phyloP scores from a whole-genome alignment of 75 land plant species.

The Azolla pinnata region DNA sequence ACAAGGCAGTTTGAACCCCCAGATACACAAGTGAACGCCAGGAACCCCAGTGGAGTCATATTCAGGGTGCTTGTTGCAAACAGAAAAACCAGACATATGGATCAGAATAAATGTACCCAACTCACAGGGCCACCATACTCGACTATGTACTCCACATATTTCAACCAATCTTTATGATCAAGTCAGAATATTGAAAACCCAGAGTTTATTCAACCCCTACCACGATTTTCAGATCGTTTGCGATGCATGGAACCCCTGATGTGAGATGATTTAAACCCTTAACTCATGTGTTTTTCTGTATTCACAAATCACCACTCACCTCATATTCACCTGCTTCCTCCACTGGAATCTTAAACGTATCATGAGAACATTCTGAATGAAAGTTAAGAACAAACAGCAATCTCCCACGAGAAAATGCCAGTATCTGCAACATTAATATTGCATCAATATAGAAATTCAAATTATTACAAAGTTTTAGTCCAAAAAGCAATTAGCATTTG shows the following conservation, averaged over 20 bases:
- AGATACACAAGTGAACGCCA: no score
- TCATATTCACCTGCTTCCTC: conserved; percentile 95
- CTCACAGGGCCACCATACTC: not conserved
- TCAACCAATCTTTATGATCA: not conserved
- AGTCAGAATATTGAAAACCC: not conserved
- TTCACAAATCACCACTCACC: conserved; percentile 28
- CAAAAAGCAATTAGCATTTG: not conserved
- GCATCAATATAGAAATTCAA: not conserved
- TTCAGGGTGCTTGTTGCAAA: no score
- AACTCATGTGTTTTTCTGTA: not conserved
- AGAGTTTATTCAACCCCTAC: not conserved
- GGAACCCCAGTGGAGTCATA: no score
- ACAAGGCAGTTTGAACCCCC: no score
- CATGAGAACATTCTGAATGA: conserved; percentile 50
- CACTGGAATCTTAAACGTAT: conserved; percentile 52
- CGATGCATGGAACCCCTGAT: no score
- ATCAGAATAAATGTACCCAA: no score
- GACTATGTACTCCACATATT: not conserved
- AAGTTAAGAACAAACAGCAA: conserved; percentile 83
- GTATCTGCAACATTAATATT: conserved; percentile 49
- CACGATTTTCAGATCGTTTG: no score
- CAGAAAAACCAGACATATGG: no score
- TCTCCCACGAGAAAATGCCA: conserved; percentile 57
- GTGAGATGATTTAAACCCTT: not conserved
- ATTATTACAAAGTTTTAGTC: not conserved